A percentile compares a stretch with the other conserved stretches of the same genome.
phyloP scores from a whole-genome alignment of 1,139 yeast genomes.

The Taphrina flavorubra region DNA sequence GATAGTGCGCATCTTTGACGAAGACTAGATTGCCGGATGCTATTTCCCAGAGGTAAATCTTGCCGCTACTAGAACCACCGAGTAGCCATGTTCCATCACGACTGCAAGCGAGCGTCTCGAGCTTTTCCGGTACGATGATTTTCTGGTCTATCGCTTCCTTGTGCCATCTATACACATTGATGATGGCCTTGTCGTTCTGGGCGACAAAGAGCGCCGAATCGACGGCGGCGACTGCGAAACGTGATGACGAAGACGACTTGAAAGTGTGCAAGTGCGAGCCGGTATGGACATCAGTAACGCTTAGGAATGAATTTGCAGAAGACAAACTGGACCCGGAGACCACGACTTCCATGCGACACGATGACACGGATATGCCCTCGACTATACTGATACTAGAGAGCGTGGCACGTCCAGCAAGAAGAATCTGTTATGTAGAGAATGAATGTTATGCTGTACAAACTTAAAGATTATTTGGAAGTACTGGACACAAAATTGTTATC shows the following conservation, averaged over 20 bases:
- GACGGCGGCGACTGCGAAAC: background rate
- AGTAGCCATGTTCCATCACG: constrained; percentile 64
- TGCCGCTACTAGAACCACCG: constrained; percentile 72
- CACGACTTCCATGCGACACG: constrained; percentile 22
- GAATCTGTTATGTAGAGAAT: too few species aligned
- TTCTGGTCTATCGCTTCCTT: constrained; percentile 84
- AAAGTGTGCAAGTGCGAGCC: constrained; percentile 43
- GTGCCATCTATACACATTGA: constrained; percentile 74
- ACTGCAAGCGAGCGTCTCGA: constrained; percentile 63
- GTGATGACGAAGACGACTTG: constrained; percentile 39
- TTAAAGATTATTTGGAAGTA: too few species aligned
- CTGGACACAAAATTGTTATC: background rate
- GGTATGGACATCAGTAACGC: constrained; percentile 32
- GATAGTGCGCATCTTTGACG: constrained; percentile 85
- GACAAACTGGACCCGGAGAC: constrained; percentile 11
- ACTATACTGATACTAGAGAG: too few species aligned
- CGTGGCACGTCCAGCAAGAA: too few species aligned
- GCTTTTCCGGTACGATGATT: constrained; percentile 81
- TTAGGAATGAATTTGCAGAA: constrained; percentile 16
- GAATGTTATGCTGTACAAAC: too few species aligned
- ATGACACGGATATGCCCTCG: too few species aligned
- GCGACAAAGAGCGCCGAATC: constrained; percentile 41
- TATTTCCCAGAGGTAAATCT: constrained; percentile 79
- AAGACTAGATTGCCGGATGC: constrained; percentile 74
- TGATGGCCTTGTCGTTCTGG: constrained; percentile 69